Evolutionary conservation across 2,329 filamentous ascomycete species (phyloP).

Genomic region (Phyllosticta capitalensis): DNA sequence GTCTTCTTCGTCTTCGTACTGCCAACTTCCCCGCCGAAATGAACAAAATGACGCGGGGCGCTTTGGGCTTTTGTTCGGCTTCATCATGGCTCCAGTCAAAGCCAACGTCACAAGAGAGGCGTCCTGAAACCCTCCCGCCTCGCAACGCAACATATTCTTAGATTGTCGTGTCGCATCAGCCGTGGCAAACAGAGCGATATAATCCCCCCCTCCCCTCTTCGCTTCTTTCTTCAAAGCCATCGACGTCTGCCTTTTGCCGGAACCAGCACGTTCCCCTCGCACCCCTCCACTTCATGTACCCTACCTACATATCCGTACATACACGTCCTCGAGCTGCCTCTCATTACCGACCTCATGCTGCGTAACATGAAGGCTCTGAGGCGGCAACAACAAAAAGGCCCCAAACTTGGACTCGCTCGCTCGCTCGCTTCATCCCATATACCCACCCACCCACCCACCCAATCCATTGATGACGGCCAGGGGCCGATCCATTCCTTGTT

Average conservation of each 20-base stretch:
- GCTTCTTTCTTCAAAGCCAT: slow-evolving; percentile 5
- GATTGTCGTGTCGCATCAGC: slow-evolving; percentile 3
- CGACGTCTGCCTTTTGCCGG: neutral
- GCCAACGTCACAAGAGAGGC: slow-evolving; percentile 7
- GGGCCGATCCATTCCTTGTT: neutral
- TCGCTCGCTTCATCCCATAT: too few species aligned
- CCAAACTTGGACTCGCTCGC: too few species aligned
- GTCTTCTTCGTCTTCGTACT: neutral
- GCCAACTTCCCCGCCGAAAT: neutral
- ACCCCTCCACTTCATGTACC: too few species aligned
- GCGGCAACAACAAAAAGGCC: too few species aligned
- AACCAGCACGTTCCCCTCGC: neutral
- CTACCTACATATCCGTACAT: too few species aligned
- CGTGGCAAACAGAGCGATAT: slow-evolving; percentile 3
- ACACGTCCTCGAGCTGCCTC: neutral
- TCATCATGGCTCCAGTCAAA: neutral
- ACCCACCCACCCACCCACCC: neutral
- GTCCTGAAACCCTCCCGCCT: slow-evolving; percentile 5
- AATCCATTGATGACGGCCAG: neutral
- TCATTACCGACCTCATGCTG: neutral
- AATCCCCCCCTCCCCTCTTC: slow-evolving; percentile 1
- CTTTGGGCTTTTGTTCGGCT: neutral
- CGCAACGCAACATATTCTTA: neutral
- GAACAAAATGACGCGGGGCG: slow-evolving; percentile 9
- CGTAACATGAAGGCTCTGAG: neutral